Base-by-base conservation (phyloP, 1,284 basidiomycete species). In the Farysia itapuensis region DNA sequence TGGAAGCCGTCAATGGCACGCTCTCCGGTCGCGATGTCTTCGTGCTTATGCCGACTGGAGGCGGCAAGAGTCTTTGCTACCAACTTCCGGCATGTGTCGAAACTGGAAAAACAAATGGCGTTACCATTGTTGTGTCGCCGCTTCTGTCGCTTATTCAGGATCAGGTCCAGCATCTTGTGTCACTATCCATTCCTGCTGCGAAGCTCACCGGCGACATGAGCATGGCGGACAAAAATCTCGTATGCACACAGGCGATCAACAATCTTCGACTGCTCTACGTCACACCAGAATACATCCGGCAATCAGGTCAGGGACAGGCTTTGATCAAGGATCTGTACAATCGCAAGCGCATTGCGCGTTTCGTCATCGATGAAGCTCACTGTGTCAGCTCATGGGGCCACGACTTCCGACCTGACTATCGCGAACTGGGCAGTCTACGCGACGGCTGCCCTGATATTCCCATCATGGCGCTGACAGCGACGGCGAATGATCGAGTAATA, bases 361-460 rank as follows among this genome's bases (percentile, higher is more conserved):
- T 98, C 72, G 91, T 96, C 0, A 83, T 97, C 42, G 95, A 98
- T 72, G 94, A 98, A 73, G 94, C 92, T 1, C 95, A 98, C 75
- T 92, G 91, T 75, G 89, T 97, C 26, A 81, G 80, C 51, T 79
- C 85, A 14, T 91, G 88, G 89, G 89, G 90, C 5, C 84, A 88
- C 66, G 85, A 89, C 67, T 92, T 92, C 70, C 84, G 90, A 4
- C 75, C 72, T 4, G 77, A 80, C 64, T 80, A 80, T 70, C 78
- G 77, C 43, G 64, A 77, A 46, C 80, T 98, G 20, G 83, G 84
- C 14, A 75, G 81, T 12, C 80, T 97, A 30, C 86, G 90, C 23
- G 77, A 81, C 16, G 81, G 83, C 11, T 97, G 85, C 77, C 88
- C 89, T 0, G 74, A 80, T 3, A 82, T 93, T 1, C 94, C 94